phyloP scores from a whole-genome alignment of 345 rosid species.

The Triadica sebifera region DNA sequence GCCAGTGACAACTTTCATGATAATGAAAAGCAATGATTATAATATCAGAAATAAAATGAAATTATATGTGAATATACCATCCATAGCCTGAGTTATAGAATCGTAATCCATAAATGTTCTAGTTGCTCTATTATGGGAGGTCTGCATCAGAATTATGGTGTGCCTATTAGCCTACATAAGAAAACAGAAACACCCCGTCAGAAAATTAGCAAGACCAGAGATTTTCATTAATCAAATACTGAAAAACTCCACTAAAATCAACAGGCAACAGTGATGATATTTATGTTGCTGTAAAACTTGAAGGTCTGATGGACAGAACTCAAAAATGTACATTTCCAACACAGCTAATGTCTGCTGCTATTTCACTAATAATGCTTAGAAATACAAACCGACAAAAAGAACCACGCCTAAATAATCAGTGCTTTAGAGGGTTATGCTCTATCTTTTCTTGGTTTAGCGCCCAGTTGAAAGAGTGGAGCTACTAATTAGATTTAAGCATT shows the following conservation, averaged over 20 bases:
- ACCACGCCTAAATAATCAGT: background rate
- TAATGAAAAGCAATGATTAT: background rate
- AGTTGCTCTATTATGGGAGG: constrained; percentile 66
- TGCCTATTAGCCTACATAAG: constrained; percentile 74
- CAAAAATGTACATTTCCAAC: background rate
- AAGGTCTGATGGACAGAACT: background rate
- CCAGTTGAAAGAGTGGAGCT: background rate
- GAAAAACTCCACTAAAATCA: background rate
- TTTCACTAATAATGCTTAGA: background rate
- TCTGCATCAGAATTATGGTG: constrained; percentile 90
- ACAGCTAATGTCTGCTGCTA: too few species aligned
- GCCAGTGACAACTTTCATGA: background rate
- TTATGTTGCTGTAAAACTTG: background rate
- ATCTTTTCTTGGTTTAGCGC: background rate
- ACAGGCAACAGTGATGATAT: background rate
- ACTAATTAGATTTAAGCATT: background rate
- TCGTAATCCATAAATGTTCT: constrained; percentile 96
- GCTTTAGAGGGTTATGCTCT: background rate
- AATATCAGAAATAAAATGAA: background rate
- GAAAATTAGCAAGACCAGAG: background rate
- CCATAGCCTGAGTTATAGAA: constrained; percentile 90
- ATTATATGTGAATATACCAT: constrained; percentile 47
- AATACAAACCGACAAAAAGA: background rate
- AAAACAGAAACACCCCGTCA: constrained; percentile 14
- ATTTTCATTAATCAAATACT: background rate